These are phyloP conservation scores for Mycosphaerella sp. DNA, from an alignment of 2,329 filamentous ascomycete species.

Conservation along the genomic window DNA sequence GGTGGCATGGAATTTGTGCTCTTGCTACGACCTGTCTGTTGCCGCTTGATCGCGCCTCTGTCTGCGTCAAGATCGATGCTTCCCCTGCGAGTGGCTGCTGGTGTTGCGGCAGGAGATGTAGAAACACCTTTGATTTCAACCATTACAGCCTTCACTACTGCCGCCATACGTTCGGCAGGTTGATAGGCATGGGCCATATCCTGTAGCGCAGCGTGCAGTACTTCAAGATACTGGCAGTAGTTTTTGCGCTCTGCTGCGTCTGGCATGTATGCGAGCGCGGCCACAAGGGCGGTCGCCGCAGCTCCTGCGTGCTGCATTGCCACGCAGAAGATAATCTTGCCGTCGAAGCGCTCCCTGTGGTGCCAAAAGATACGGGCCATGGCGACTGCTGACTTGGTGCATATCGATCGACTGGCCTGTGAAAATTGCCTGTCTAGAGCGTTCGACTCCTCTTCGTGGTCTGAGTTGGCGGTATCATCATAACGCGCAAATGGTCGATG, in stretches of 20 bases:
- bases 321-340: slow-evolving; percentile 24
- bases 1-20: slow-evolving; percentile 16
- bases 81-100: slow-evolving; percentile 18
- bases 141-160: slow-evolving; percentile 25
- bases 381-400: slow-evolving; percentile 24
- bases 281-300: slow-evolving; percentile 25
- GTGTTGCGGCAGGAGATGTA: slow-evolving; percentile 17
- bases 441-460: slow-evolving; percentile 21
- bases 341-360: slow-evolving; percentile 25
- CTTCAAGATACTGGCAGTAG: slow-evolving; percentile 26
- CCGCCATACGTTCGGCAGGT: slow-evolving; percentile 25
- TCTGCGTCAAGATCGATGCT: slow-evolving; percentile 17
- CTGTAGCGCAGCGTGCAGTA: slow-evolving; percentile 23
- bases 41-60: slow-evolving; percentile 17
- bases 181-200: slow-evolving; percentile 25
- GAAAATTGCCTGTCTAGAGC: slow-evolving; percentile 26
- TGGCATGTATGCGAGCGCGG: slow-evolving; percentile 25
- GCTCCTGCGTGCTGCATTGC: slow-evolving; percentile 28
- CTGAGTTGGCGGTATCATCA: slow-evolving; percentile 15
- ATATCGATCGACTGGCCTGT: slow-evolving; percentile 24
- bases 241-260: slow-evolving; percentile 23
- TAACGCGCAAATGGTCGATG: slow-evolving; percentile 27
- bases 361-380: slow-evolving; percentile 27
- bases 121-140: slow-evolving; percentile 23
- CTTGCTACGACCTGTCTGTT: slow-evolving; percentile 15